phyloP scores from a whole-genome alignment of 805 yeast genomes.

The Saturnispora zaruensis region DNA sequence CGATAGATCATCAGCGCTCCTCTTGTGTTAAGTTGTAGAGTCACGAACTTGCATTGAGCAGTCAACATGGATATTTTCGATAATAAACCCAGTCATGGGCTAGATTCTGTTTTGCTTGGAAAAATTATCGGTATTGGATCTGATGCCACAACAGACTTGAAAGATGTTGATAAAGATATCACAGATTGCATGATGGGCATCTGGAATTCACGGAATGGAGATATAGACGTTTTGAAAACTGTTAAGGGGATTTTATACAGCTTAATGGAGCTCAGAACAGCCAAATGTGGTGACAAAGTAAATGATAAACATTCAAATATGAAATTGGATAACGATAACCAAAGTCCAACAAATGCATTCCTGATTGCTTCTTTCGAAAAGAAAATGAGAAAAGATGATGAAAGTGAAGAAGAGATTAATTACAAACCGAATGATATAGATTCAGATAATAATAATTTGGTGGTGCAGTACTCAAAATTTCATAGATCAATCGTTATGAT shows the following conservation, averaged over 20 bases:
- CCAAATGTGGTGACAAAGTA: not conserved
- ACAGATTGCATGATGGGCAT: not conserved
- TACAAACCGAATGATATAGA: not conserved
- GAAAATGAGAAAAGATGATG: not conserved
- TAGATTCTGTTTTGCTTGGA: not conserved
- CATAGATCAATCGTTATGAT: slow-evolving; percentile 1
- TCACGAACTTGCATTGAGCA: not conserved
- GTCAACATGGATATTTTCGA: not conserved
- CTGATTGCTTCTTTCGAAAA: not conserved
- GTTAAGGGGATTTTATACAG: not conserved
- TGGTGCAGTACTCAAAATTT: not conserved
- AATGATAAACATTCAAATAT: not conserved
- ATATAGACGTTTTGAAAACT: not conserved
- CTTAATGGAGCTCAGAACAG: not conserved
- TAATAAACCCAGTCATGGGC: not conserved
- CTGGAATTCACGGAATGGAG: not conserved
- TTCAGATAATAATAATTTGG: not conserved
- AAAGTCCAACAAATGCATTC: not conserved
- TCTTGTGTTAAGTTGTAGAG: not conserved
- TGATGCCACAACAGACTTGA: not conserved
- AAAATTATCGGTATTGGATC: not conserved
- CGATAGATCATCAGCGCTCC: not conserved
- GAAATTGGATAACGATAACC: not conserved
- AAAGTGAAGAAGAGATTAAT: not conserved
- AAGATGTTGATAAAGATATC: not conserved